Evolutionary conservation across 352 stramenopile genomes (phyloP).

Genomic region (Phytopythium vexans): DNA sequence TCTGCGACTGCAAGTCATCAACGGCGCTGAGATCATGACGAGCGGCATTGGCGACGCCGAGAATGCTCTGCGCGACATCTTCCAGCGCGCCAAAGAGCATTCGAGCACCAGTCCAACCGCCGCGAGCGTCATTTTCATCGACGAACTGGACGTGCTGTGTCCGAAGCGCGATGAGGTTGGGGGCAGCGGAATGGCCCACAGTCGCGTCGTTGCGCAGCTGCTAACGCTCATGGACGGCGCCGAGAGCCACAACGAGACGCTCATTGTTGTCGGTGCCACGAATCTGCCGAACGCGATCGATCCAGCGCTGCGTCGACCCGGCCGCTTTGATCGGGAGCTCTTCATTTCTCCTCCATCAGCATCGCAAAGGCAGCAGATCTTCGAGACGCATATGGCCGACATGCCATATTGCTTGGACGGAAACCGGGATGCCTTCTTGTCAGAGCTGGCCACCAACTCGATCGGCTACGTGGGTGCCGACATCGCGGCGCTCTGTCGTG

Average conservation of each 20-base stretch:
- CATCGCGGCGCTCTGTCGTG: slow-evolving; percentile 71
- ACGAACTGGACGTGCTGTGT: slow-evolving; percentile 95
- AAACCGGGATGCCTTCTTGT: slow-evolving; percentile 19
- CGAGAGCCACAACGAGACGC: slow-evolving; percentile 75
- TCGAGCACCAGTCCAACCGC: slow-evolving; percentile 19
- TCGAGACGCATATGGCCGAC: slow-evolving; percentile 43
- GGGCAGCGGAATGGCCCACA: slow-evolving; percentile 36
- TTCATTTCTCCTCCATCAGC: slow-evolving; percentile 49
- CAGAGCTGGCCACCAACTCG: slow-evolving; percentile 36
- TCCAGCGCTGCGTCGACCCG: slow-evolving; percentile 64
- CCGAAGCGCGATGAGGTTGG: slow-evolving; percentile 82
- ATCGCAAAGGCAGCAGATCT: slow-evolving; percentile 52
- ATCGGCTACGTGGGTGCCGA: slow-evolving; percentile 83
- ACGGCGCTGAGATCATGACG: slow-evolving; percentile 80
- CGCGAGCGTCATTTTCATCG: slow-evolving; percentile 91
- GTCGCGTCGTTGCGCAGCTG: slow-evolving; percentile 91
- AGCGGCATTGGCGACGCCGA: slow-evolving; percentile 71
- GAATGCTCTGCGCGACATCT: slow-evolving; percentile 53
- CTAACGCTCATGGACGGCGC: slow-evolving; percentile 94
- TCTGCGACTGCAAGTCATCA: slow-evolving; percentile 67
- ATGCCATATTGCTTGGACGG: slow-evolving; percentile 4
- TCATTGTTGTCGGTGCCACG: slow-evolving; percentile 94
- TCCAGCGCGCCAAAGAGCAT: slow-evolving; percentile 35
- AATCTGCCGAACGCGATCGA: slow-evolving; percentile 94
- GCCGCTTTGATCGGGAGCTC: slow-evolving; percentile 81